phyloP scores from a whole-genome alignment of 2,329 filamentous ascomycete species.

The Penicillium concentricum region DNA sequence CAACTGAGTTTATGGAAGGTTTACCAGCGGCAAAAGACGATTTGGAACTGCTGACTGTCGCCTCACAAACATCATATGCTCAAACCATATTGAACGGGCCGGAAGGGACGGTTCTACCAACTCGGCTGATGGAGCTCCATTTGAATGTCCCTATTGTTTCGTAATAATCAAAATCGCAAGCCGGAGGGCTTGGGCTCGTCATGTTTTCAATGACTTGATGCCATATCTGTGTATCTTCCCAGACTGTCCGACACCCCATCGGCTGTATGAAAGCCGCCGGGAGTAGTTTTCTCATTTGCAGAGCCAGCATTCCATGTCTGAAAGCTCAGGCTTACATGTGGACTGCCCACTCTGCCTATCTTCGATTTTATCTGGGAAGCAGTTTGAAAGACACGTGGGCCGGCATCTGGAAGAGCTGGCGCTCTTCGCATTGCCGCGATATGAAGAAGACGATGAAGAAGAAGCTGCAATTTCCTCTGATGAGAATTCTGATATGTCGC shows the following conservation, averaged over 20 bases:
- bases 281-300: constrained; percentile 11
- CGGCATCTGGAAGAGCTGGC: background rate
- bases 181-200: constrained; percentile 36
- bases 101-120: constrained; percentile 22
- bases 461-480: background rate
- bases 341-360: background rate
- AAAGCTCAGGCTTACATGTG: background rate
- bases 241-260: constrained; percentile 24
- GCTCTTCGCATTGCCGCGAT: background rate
- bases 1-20: background rate
- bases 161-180: constrained; percentile 31
- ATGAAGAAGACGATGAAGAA: background rate
- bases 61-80: background rate
- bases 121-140: constrained; percentile 22
- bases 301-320: background rate
- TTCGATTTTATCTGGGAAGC: background rate
- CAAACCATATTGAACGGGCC: background rate
- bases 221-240: constrained; percentile 40
- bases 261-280: constrained; percentile 20
- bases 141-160: constrained; percentile 46
- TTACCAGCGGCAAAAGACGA: background rate
- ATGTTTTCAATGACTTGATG: constrained; percentile 41
- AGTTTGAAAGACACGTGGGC: background rate
- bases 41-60: background rate
- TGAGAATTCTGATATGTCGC: background rate